Evolutionary conservation across 331 rosid genomes (phyloP).

Genomic region (Telfairia occidentalis): DNA sequence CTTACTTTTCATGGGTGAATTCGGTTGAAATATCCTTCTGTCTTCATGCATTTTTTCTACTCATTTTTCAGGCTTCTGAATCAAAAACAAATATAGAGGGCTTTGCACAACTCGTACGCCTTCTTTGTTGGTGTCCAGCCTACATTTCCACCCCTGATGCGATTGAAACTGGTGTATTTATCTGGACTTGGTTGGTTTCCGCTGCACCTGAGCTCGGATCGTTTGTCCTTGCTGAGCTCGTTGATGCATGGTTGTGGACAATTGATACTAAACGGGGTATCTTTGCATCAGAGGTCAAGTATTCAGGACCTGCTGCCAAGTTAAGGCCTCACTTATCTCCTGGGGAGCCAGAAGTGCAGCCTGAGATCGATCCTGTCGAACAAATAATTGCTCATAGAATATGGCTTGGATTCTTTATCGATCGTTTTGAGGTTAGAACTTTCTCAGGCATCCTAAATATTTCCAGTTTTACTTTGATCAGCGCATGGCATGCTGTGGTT

Average conservation of each 20-base stretch:
- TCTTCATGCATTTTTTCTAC: slow-evolving; percentile 14
- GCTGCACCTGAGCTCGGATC: slow-evolving; percentile 95
- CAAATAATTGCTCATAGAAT: slow-evolving; percentile 90
- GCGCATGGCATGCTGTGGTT: background rate
- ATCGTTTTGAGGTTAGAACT: slow-evolving; percentile 87
- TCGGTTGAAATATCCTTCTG: slow-evolving; percentile 12
- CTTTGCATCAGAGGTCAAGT: slow-evolving; percentile 67
- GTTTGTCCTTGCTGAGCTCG: slow-evolving; percentile 93
- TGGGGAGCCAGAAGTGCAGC: slow-evolving; percentile 78
- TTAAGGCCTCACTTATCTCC: slow-evolving; percentile 82
- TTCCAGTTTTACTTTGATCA: background rate
- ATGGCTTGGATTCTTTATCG: slow-evolving; percentile 96
- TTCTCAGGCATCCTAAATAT: background rate
- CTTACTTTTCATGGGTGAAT: slow-evolving; percentile 10
- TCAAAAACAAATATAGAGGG: slow-evolving; percentile 79
- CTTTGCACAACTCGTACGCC: slow-evolving; percentile 96
- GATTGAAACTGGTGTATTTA: slow-evolving; percentile 92
- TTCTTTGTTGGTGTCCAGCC: slow-evolving; percentile 99
- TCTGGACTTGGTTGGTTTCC: slow-evolving; percentile 99
- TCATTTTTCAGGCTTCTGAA: slow-evolving; percentile 62
- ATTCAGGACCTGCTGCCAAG: slow-evolving; percentile 84
- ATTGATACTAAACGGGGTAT: slow-evolving; percentile 90
- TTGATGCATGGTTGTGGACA: slow-evolving; percentile 99
- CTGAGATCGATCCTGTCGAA: slow-evolving; percentile 64
- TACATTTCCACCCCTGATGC: slow-evolving; percentile 82